Evolutionary conservation across 75 land plant genomes (phyloP).

Genomic region (Cryptomeria japonica): DNA sequence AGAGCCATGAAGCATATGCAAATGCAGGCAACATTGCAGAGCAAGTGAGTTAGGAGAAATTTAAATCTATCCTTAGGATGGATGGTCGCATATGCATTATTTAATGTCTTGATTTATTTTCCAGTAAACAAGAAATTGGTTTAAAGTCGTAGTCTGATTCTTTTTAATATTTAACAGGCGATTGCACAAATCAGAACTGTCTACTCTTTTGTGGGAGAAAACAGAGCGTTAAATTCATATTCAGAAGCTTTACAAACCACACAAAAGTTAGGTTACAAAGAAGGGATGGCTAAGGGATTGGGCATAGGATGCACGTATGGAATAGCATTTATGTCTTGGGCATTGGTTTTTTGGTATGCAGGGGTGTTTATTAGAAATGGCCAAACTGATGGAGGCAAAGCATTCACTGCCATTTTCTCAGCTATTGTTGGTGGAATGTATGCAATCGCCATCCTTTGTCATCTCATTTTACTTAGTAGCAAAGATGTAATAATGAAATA

Average conservation of each 20-base stretch:
- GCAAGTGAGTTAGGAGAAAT: conserved; percentile 48
- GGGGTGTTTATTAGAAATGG: conserved; percentile 85
- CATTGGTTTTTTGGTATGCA: conserved; percentile 94
- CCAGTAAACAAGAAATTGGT: not conserved
- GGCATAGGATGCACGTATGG: conserved; percentile 95
- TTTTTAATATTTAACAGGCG: conserved; percentile 31
- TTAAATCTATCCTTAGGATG: not conserved
- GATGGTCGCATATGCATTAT: not conserved
- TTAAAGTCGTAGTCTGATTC: not conserved
- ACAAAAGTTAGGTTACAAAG: conserved; percentile 80
- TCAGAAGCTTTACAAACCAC: conserved; percentile 80
- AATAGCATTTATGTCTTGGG: conserved; percentile 95
- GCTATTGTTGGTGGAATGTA: conserved; percentile 98
- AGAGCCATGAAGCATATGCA: conserved; percentile 90
- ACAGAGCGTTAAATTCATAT: conserved; percentile 65
- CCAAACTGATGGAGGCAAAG: conserved; percentile 83
- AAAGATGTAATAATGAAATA: not conserved
- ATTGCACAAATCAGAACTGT: conserved; percentile 91
- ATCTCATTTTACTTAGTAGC: not conserved
- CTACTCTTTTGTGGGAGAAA: conserved; percentile 91
- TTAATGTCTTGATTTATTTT: not conserved
- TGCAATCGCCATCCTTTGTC: conserved; percentile 16
- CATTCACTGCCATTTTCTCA: conserved; percentile 84
- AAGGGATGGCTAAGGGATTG: conserved; percentile 94
- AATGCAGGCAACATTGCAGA: conserved; percentile 91